phyloP scores from a whole-genome alignment of 1,284 basidiomycete species.

The Pascua sp. region DNA sequence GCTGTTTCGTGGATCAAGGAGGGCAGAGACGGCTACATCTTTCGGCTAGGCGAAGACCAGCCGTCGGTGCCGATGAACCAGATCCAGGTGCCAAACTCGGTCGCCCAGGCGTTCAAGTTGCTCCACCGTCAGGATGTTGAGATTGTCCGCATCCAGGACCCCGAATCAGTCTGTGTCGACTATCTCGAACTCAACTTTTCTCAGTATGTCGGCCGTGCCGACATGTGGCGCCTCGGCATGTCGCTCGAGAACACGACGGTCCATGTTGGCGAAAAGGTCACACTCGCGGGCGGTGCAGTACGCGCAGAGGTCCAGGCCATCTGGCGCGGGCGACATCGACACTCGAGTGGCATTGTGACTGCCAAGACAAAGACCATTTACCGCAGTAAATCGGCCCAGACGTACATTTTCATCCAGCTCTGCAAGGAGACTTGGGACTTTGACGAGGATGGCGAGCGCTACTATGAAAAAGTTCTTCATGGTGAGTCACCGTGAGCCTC shows the following conservation, averaged over 20 bases:
- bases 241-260: slow-evolving; percentile 57
- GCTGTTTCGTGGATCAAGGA: slow-evolving; percentile 35
- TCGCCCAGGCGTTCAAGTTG: slow-evolving; percentile 45
- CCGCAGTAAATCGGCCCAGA: slow-evolving; percentile 84
- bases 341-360: slow-evolving; percentile 76
- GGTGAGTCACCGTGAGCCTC: slow-evolving; percentile 35
- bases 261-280: slow-evolving; percentile 60
- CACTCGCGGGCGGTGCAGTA: slow-evolving; percentile 58
- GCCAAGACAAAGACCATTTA: slow-evolving; percentile 82
- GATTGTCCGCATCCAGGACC: slow-evolving; percentile 48
- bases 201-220: slow-evolving; percentile 84
- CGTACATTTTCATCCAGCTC: slow-evolving; percentile 85
- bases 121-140: slow-evolving; percentile 47
- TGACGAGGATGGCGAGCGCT: slow-evolving; percentile 90
- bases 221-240: slow-evolving; percentile 84
- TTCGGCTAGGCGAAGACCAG: slow-evolving; percentile 36
- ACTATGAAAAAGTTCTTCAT: slow-evolving; percentile 93
- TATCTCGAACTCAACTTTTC: slow-evolving; percentile 87
- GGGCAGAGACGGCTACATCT: slow-evolving; percentile 40
- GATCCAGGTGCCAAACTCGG: slow-evolving; percentile 42
- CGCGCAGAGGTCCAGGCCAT: slow-evolving; percentile 75
- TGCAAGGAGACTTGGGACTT: slow-evolving; percentile 97
- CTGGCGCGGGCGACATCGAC: slow-evolving; percentile 52
- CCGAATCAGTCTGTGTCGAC: slow-evolving; percentile 62
- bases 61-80: slow-evolving; percentile 36